Conservation (phyloP, 805 yeast genomes). For the Tetrapisispora namnaoensis region DNA sequence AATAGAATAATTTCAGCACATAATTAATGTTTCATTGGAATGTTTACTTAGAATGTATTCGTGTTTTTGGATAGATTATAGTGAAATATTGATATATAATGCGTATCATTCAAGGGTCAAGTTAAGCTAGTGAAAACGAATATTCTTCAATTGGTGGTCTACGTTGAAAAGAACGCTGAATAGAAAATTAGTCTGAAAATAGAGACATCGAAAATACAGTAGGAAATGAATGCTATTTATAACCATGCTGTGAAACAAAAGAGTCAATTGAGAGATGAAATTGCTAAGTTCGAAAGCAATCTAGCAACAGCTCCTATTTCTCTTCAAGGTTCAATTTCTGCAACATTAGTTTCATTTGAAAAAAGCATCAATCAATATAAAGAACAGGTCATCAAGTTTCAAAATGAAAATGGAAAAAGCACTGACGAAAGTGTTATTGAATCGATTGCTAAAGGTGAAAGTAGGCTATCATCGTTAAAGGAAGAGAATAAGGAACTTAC, state of each 20-base stretch:
- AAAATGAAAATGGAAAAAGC: constrained; percentile 1
- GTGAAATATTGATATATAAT: too few species aligned
- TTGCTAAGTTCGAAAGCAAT: constrained; percentile 54
- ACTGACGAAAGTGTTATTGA: background rate
- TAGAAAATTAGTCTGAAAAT: too few species aligned
- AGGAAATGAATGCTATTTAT: constrained; percentile 63
- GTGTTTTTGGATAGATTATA: too few species aligned
- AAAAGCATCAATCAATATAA: constrained; percentile 59
- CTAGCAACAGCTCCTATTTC: constrained; percentile 61
- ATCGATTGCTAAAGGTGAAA: constrained; percentile 40
- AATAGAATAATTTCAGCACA: too few species aligned
- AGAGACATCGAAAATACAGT: background rate
- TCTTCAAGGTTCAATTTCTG: constrained; percentile 46
- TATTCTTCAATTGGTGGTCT: too few species aligned
- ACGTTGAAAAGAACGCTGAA: too few species aligned
- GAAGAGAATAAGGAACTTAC: constrained; percentile 27
- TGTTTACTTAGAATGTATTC: too few species aligned
- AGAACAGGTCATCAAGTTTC: constrained; percentile 36
- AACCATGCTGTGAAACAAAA: constrained; percentile 87
- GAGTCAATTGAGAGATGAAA: constrained; percentile 58
- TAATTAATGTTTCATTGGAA: too few species aligned
- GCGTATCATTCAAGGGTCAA: too few species aligned
- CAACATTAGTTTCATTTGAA: constrained; percentile 60
- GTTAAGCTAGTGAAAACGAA: too few species aligned
- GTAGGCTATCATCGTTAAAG: constrained; percentile 51